phyloP scores from a whole-genome alignment of 1,139 yeast genomes.

The Geotrichum restrictum region DNA sequence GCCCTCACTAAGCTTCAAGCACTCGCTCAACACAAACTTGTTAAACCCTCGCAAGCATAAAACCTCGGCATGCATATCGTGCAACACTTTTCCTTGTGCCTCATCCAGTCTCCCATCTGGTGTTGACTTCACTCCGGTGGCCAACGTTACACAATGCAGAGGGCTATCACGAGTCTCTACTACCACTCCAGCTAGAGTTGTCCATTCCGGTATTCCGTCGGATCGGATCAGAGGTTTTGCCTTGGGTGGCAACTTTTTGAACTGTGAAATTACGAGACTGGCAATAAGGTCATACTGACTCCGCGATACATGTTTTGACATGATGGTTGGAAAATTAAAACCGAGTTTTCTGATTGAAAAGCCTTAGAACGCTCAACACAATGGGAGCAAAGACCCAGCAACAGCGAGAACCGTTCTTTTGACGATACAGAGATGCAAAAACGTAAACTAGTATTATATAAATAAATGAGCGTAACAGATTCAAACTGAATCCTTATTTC shows the following conservation, averaged over 20 bases:
- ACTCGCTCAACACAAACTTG: constrained; percentile 40
- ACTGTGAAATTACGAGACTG: constrained; percentile 35
- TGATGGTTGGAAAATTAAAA: neutral
- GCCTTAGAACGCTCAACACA: neutral
- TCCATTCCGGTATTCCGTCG: constrained; percentile 74
- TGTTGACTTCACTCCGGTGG: constrained; percentile 80
- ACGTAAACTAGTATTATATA: neutral
- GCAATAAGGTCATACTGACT: constrained; percentile 30
- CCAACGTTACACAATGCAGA: constrained; percentile 44
- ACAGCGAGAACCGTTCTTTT: neutral
- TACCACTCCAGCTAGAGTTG: constrained; percentile 72
- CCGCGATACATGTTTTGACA: neutral
- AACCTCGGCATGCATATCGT: constrained; percentile 88
- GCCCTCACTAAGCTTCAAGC: constrained; percentile 25
- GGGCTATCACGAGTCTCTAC: constrained; percentile 40
- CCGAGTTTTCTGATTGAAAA: too few relatives aligned
- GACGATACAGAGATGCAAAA: neutral
- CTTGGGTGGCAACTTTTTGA: constrained; percentile 38
- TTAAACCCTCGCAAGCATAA: constrained; percentile 69
- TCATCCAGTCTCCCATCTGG: constrained; percentile 48
- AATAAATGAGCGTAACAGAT: neutral
- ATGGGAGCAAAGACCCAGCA: too few relatives aligned
- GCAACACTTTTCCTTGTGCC: constrained; percentile 57
- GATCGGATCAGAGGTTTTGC: constrained; percentile 60
- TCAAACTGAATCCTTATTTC: constrained; percentile 13